Percentiles rank a stretch among this genome's conserved stretches.
Evolutionary conservation across 148 eudicot genomes (phyloP).

Genomic region (Silene conica): DNA sequence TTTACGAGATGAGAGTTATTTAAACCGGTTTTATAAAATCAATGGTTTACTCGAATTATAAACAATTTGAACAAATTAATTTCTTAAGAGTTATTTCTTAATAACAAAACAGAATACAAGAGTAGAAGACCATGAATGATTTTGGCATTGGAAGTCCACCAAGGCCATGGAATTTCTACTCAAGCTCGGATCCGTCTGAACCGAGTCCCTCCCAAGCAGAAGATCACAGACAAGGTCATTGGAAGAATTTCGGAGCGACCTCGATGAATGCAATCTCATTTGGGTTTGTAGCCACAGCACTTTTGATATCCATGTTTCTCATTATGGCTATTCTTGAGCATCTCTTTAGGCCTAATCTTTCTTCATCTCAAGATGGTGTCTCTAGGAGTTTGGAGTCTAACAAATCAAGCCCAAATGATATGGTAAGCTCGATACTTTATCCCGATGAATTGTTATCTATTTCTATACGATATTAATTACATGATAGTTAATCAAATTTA

Average conservation of each 20-base stretch:
- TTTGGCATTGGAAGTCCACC: constrained; percentile 14
- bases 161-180: constrained; percentile 26
- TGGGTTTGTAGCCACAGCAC: constrained; percentile 76
- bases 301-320: constrained; percentile 66
- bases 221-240: constrained; percentile 29
- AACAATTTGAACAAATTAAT: no score
- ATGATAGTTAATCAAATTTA: no score
- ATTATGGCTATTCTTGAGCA: constrained; percentile 77
- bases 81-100: no score
- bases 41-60: no score
- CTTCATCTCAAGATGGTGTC: constrained; percentile 29
- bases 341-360: constrained; percentile 45
- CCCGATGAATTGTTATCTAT: no score
- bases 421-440: constrained; percentile 24
- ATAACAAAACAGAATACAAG: not conserved
- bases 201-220: constrained; percentile 8
- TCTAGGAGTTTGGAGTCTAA: constrained; percentile 25
- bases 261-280: constrained; percentile 72
- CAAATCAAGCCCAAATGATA: constrained; percentile 21
- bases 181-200: constrained; percentile 10
- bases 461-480: no score
- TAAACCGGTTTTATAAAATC: no score
- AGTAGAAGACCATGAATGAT: constrained; percentile 10
- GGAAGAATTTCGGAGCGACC: constrained; percentile 35
- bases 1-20: no score